Evolutionary conservation across 257 asterid species (phyloP).

Genomic region (Avicennia marina): DNA sequence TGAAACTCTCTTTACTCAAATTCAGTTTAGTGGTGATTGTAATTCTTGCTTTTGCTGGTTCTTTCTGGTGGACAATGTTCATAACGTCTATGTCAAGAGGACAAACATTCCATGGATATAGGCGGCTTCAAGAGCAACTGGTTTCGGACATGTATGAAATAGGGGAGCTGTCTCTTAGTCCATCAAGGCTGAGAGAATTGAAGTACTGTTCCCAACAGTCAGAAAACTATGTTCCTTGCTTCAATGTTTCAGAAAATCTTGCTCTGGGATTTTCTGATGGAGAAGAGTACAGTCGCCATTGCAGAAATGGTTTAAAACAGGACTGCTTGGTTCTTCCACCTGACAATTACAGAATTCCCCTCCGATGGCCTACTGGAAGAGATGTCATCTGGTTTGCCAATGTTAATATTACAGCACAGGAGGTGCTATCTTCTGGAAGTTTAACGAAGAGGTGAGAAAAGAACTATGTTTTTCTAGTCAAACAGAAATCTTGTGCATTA

Average conservation of each 20-base stretch:
- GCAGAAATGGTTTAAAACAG: slow-evolving; percentile 42
- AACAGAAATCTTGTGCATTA: background rate
- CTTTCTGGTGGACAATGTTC: slow-evolving; percentile 93
- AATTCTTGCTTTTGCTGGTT: slow-evolving; percentile 78
- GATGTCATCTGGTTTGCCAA: slow-evolving; percentile 98
- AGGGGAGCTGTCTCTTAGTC: slow-evolving; percentile 78
- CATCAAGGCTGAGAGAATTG: slow-evolving; percentile 59
- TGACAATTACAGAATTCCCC: slow-evolving; percentile 73
- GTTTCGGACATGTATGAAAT: slow-evolving; percentile 81
- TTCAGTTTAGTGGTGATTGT: slow-evolving; percentile 71
- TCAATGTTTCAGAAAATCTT: slow-evolving; percentile 73
- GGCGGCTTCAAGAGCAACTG: slow-evolving; percentile 83
- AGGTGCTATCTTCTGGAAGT: slow-evolving; percentile 92
- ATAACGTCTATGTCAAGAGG: slow-evolving; percentile 73
- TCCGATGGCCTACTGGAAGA: slow-evolving; percentile 92
- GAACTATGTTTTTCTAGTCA: slow-evolving; percentile 14
- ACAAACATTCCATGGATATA: slow-evolving; percentile 66
- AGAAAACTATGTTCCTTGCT: slow-evolving; percentile 87
- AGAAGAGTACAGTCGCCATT: slow-evolving; percentile 46
- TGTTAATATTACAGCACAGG: slow-evolving; percentile 96
- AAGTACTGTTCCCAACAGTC: slow-evolving; percentile 73
- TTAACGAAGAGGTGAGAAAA: slow-evolving; percentile 80
- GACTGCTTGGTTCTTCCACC: slow-evolving; percentile 89
- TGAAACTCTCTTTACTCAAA: slow-evolving; percentile 46
- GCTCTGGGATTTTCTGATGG: slow-evolving; percentile 66